Base-by-base conservation (phyloP, 2,329 filamentous ascomycete genomes). In the Cryphonectria radicalis region DNA sequence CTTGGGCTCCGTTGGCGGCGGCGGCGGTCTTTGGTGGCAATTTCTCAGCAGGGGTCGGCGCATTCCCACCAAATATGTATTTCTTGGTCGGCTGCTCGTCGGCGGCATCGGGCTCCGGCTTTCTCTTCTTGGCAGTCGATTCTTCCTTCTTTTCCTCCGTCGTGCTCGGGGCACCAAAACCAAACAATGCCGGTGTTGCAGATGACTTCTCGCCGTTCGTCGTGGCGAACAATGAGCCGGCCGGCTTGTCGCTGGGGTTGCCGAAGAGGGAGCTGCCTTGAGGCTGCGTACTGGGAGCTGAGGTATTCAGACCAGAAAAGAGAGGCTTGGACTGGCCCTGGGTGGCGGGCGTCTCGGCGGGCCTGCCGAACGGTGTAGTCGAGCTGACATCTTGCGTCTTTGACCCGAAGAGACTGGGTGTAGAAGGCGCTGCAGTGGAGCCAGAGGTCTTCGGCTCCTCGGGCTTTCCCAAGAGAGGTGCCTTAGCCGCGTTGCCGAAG, bases 301-400 rank as follows among this genome's bases (percentile, higher is more conserved):
- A 40, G 7, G 59, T 55, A 35, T 67, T 73, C 25, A 69, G 8
- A 76, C 65, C 53, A 79, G 73, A 79, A 55, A 83, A 83, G 7
- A 82, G 75, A 1, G 78, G 78, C 8, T 79, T 75, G 17, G 78
- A 76, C 71, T 79, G 77, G 69, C 76, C 75, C 7, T 75, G 74
- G 42, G 78, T 69, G 25, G 70, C 73, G 22, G 76, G 69, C 28
- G 78, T 67, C 37, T 81, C 79, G 19, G 77, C 74, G 37, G 79
- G 76, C 70, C 82, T 82, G 53, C 75, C 77, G 11, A 71, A 73
- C 2, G 72, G 72, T 22, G 69, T 72, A 7, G 70, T 69, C 14
- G 67, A 71, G 72, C 62, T 71, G 37, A 64, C 63, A 53, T 40
- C 53, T 22, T 35, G 67, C 0, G 72, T 19, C 66, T 73, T 73